Percentiles rank a stretch among this genome's conserved stretches.
phyloP scores from a whole-genome alignment of 495 filamentous ascomycete species.

The Aspergillus sclerotioniger region DNA sequence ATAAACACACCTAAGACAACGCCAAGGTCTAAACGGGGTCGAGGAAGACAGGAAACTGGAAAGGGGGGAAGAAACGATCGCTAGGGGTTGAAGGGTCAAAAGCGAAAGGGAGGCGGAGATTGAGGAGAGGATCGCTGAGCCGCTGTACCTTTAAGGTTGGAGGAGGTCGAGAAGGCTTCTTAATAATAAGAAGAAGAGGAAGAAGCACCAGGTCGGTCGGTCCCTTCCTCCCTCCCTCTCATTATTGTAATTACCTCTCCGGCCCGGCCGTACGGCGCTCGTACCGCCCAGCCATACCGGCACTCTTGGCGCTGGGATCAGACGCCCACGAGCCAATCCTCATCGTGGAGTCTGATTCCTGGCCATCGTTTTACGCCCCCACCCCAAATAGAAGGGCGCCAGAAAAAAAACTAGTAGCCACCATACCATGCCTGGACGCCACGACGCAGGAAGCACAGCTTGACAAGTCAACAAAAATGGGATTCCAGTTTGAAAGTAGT shows the following conservation, averaged over 20 bases:
- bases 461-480: no score
- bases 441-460: no score
- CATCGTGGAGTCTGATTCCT: background rate
- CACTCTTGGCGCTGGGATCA: background rate
- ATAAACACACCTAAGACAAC: slow-evolving; percentile 20
- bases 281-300: slow-evolving; percentile 8
- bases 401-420: no score
- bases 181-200: no score
- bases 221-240: background rate
- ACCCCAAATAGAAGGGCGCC: background rate
- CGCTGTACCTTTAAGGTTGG: background rate
- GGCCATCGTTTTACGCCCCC: background rate
- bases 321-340: background rate
- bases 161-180: background rate
- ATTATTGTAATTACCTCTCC: background rate
- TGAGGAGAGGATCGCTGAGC: background rate
- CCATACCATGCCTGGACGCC: no score
- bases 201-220: background rate
- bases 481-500: no score
- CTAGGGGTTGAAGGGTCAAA: background rate
- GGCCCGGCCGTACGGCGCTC: slow-evolving; percentile 13
- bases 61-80: slow-evolving; percentile 18
- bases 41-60: slow-evolving; percentile 19
- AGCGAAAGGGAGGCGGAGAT: background rate
- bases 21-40: slow-evolving; percentile 20